These are phyloP conservation scores for Phoma sp. DNA, from an alignment of 2,329 filamentous ascomycete species.

Conservation along the genomic window DNA sequence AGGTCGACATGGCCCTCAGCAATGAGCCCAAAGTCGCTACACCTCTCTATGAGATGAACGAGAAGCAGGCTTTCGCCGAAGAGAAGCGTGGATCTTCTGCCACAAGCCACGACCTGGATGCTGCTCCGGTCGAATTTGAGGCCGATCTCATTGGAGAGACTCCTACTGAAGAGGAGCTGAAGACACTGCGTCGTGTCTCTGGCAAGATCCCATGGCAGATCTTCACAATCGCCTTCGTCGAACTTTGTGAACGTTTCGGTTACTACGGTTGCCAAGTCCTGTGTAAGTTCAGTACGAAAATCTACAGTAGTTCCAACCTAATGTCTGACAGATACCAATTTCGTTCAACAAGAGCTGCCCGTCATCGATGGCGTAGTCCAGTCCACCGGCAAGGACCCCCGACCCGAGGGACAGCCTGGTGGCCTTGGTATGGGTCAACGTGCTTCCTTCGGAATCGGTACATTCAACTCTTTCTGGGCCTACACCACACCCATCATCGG, in stretches of 20 bases:
- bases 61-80: slow-evolving; percentile 39
- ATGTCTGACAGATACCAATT: slow-evolving; percentile 45
- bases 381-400: slow-evolving; percentile 39
- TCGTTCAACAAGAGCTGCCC: slow-evolving; percentile 46
- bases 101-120: slow-evolving; percentile 26
- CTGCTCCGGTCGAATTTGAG: slow-evolving; percentile 37
- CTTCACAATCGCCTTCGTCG: slow-evolving; percentile 74
- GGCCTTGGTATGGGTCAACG: slow-evolving; percentile 47
- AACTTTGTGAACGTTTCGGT: slow-evolving; percentile 77
- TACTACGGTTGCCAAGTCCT: slow-evolving; percentile 76
- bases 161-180: slow-evolving; percentile 67
- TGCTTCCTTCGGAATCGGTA: slow-evolving; percentile 44
- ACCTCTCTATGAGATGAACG: slow-evolving; percentile 39
- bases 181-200: slow-evolving; percentile 67
- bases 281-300: slow-evolving; percentile 53
- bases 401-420: slow-evolving; percentile 41
- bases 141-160: slow-evolving; percentile 44
- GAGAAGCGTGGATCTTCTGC: slow-evolving; percentile 34
- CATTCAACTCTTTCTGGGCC: slow-evolving; percentile 50
- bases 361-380: slow-evolving; percentile 43
- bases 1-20: slow-evolving; percentile 44
- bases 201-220: slow-evolving; percentile 69
- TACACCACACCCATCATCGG: slow-evolving; percentile 55
- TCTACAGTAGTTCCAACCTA: not conserved
- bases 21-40: slow-evolving; percentile 43